Base-by-base conservation (phyloP, 345 rosid genomes). In the Carallia pectinifolia region DNA sequence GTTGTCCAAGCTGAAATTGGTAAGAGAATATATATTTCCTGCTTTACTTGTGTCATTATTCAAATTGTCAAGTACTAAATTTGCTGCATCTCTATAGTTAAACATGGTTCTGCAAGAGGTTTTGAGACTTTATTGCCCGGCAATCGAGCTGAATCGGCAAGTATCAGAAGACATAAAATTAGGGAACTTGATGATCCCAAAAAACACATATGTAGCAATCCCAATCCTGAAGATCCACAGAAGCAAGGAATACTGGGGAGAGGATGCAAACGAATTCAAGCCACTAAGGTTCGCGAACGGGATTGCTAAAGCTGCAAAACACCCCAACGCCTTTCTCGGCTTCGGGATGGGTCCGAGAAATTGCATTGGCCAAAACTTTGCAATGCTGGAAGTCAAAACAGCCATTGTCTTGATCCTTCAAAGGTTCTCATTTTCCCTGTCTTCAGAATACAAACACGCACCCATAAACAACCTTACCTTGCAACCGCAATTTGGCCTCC, bases 291-390 rank as follows among this genome's bases (percentile, higher is more conserved):
- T 94, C 67, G 60, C 81, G 0, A 81, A 86, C 27, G 98, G 98
- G 0, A 88, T 90, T 53, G 80, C 91, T 27, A 83, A 88, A 38
- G 96, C 96, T 1, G 86, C 95, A 0, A 88, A 86, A 74, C 93
- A 88, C 15, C 93, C 90, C 0, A 86, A 81, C 16, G 95, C 90
- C 1, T 85, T 90, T 64, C 80, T 94, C 29, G 90, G 96, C 1
- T 94, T 94, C 15, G 97, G 96, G 13, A 75, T 90, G 0, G 98
- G 98, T 13, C 87, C 80, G 19, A 81, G 97, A 9, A 77, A 80
- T 1, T 91, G 98, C 76, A 84, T 91, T 6, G 98, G 93, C 6
- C 93, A 90, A 74, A 91, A 88, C 64, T 86, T 94, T 31, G 95
- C 97, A 13, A 77, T 91, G 66, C 61, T 91, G 68, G 93, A 94